Evolutionary conservation across 371 early-diverging fungal genomes (phyloP).

Genomic region (Mortierella sp.): DNA sequence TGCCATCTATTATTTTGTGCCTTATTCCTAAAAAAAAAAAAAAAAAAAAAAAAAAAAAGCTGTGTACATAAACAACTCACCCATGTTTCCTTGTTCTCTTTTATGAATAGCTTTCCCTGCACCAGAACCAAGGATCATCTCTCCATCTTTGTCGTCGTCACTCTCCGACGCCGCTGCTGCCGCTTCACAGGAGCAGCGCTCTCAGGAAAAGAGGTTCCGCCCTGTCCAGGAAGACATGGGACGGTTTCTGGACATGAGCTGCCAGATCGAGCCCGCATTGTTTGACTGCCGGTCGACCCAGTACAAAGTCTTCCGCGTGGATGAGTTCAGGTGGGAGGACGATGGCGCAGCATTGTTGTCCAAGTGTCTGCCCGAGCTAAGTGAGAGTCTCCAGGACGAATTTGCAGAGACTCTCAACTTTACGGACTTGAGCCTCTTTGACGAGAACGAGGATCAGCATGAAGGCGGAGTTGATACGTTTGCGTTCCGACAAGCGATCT

Average conservation of each 20-base stretch:
- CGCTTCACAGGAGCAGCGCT: conserved; percentile 2
- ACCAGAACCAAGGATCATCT: conserved; percentile 27
- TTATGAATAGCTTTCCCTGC: conserved; percentile 27
- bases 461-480: conserved; percentile 68
- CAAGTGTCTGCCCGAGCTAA: conserved; percentile 68
- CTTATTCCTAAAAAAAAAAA: no score
- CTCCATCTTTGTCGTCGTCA: conserved; percentile 32
- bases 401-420: conserved; percentile 69
- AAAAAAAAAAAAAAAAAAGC: no score
- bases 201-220: conserved; percentile 26
- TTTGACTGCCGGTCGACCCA: conserved; percentile 56
- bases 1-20: not conserved
- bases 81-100: not conserved
- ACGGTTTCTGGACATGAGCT: conserved; percentile 58
- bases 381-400: conserved; percentile 69
- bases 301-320: conserved; percentile 63
- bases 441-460: conserved; percentile 32
- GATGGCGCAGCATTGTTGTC: conserved; percentile 71
- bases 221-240: conserved; percentile 63
- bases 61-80: no score
- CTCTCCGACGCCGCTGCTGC: conserved; percentile 16
- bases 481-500: conserved; percentile 71
- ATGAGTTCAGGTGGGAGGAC: conserved; percentile 77
- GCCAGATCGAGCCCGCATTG: conserved; percentile 46
- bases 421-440: conserved; percentile 62